Evolutionary conservation across 805 yeast species (phyloP).

Genomic region (Nakazawaea siamensis): DNA sequence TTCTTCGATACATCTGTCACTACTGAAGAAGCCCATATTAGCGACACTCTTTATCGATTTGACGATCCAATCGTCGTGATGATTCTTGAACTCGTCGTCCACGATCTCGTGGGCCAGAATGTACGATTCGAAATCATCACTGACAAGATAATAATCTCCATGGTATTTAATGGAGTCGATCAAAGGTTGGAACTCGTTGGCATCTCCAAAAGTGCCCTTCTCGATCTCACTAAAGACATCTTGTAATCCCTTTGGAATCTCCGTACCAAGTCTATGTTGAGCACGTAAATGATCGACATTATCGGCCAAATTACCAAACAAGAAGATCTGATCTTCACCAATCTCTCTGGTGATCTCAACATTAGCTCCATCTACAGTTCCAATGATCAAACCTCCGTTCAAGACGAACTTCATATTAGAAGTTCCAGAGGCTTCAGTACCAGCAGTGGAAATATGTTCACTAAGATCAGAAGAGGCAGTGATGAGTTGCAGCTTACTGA

Average conservation of each 20-base stretch:
- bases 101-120: slow-evolving; percentile 72
- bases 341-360: slow-evolving; percentile 91
- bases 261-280: slow-evolving; percentile 53
- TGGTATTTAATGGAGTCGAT: slow-evolving; percentile 62
- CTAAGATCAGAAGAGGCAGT: slow-evolving; percentile 86
- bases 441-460: slow-evolving; percentile 94
- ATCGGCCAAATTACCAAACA: slow-evolving; percentile 87
- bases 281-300: slow-evolving; percentile 81
- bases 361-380: slow-evolving; percentile 96
- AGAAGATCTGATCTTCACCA: slow-evolving; percentile 87
- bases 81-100: slow-evolving; percentile 57
- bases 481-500: slow-evolving; percentile 87
- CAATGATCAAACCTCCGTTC: slow-evolving; percentile 89
- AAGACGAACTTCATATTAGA: slow-evolving; percentile 93
- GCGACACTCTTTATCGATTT: slow-evolving; percentile 77
- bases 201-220: slow-evolving; percentile 61
- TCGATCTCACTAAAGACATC: slow-evolving; percentile 63
- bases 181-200: slow-evolving; percentile 56
- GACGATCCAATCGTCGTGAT: slow-evolving; percentile 66
- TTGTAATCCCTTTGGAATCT: slow-evolving; percentile 50
- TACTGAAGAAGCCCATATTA: slow-evolving; percentile 86
- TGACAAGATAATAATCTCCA: slow-evolving; percentile 81
- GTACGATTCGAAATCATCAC: slow-evolving; percentile 85
- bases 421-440: slow-evolving; percentile 95
- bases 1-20: slow-evolving; percentile 87